These are phyloP conservation scores for Omphalotus olearius DNA, from an alignment of 1,284 basidiomycete genomes.

Conservation along the genomic window DNA sequence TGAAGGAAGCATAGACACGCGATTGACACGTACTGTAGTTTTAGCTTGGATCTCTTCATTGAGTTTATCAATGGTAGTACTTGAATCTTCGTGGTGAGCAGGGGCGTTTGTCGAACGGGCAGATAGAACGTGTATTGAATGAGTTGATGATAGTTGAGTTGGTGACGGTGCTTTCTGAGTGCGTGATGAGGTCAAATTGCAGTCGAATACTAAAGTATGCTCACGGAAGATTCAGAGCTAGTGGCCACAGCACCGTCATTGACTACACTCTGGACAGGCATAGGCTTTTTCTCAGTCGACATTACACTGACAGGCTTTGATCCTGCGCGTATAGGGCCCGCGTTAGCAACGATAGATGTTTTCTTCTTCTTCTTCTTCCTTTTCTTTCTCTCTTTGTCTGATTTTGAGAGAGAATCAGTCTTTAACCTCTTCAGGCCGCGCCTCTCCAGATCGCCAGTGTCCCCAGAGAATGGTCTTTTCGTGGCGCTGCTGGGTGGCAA, in stretches of 20 bases:
- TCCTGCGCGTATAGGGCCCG: slow-evolving; percentile 8
- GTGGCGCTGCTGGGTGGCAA: background rate
- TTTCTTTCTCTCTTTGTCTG: slow-evolving; percentile 35
- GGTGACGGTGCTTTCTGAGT: background rate
- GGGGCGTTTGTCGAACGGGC: too few relatives aligned
- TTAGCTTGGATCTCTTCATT: slow-evolving; percentile 25
- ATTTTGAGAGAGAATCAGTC: slow-evolving; percentile 18
- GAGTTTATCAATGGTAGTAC: slow-evolving; percentile 32
- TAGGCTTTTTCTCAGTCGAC: background rate
- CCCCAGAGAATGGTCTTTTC: slow-evolving; percentile 17
- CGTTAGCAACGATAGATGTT: slow-evolving; percentile 28
- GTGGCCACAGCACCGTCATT: too few relatives aligned
- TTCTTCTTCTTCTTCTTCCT: slow-evolving; percentile 37
- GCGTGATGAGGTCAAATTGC: slow-evolving; percentile 10
- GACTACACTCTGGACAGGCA: background rate
- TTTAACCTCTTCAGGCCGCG: slow-evolving; percentile 20
- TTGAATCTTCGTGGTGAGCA: background rate
- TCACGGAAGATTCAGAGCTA: slow-evolving; percentile 5
- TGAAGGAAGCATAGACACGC: background rate
- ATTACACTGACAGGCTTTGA: slow-evolving; percentile 17
- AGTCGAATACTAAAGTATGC: slow-evolving; percentile 8
- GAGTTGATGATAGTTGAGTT: background rate
- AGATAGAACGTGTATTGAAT: background rate
- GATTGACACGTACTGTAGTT: slow-evolving; percentile 28
- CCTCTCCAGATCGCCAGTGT: slow-evolving; percentile 23